Evolutionary conservation across 768 basidiomycete genomes (phyloP), one percentile per base, ranked within the genome.

Genomic region (Podaxis sp.): DNA sequence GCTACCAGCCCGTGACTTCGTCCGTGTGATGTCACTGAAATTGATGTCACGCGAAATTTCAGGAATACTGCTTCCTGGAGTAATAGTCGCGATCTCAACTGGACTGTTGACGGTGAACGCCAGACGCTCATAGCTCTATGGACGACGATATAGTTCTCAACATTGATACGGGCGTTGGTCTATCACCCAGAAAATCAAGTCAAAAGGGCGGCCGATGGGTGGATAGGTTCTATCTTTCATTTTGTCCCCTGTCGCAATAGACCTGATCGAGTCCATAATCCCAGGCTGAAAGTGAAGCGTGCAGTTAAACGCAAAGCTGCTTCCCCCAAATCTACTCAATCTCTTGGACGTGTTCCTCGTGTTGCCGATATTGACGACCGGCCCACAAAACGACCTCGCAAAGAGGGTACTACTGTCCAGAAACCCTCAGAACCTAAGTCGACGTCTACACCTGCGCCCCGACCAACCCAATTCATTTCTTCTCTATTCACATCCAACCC

Each of bases 401-500:
- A 71, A 49, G 72, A 71, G 46, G 53, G 51, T n/a, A 28, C 56
- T 5, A 22, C 39, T 36, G 26, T 40, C 17, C 52, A 56, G 15
- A 59, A 57, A n/a, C 36, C 64, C 12, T 64, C 60, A 52, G 63
- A 61, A 51, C 64, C 63, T 51, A 39, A 63, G 51, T 4, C 68
- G 52, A 36, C 69, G 38, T 70, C 68, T 64, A 66, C 70, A 62
- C 64, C 72, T 40, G 51, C 73, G 26, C 67, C 66, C 52, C 73
- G 75, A 48, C 70, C 77, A 63, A 79, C 81, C 2, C 89, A 91
- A 67, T 77, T 95, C 63, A 93, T 96, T 65, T 97, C 95, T 0
- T 95, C 94, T 8, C 80, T 96, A 7, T 96, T 96, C 77, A 86
- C 92, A 2, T 91, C 84, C 65, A 94, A 95, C 67, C 92, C 92